These are phyloP conservation scores for Candida pini DNA, from an alignment of 805 yeast species.

Conservation along the genomic window DNA sequence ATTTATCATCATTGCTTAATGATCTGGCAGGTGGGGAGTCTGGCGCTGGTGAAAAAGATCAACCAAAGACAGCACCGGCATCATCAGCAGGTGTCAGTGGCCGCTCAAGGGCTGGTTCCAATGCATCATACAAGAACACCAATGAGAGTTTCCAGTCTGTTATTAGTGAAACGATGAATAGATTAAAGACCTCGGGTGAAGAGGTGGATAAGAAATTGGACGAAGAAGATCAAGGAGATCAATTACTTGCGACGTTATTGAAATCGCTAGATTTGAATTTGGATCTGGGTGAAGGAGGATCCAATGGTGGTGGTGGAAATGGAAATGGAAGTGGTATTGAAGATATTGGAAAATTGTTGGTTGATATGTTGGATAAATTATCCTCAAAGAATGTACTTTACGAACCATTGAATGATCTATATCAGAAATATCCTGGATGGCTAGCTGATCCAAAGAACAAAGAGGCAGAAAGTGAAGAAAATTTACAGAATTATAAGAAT, in stretches of 20 bases:
- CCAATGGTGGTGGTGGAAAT: conserved; percentile 4
- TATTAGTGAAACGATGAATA: conserved; percentile 71
- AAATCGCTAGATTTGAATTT: conserved; percentile 51
- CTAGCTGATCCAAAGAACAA: conserved; percentile 46
- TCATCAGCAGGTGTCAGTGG: conserved; percentile 8
- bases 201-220: conserved; percentile 57
- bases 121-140: conserved; percentile 4
- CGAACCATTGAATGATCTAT: conserved; percentile 81
- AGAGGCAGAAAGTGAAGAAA: conserved; percentile 13
- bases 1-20: conserved; percentile 17
- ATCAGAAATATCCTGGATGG: conserved; percentile 68
- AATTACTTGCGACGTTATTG: conserved; percentile 56
- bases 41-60: conserved; percentile 1
- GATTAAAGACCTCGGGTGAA: conserved; percentile 73
- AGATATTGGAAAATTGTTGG: conserved; percentile 49
- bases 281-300: conserved; percentile 15
- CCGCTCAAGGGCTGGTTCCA: conserved; percentile 13
- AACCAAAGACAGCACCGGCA: conserved; percentile 8
- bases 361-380: conserved; percentile 74
- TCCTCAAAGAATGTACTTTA: conserved; percentile 81
- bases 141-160: conserved; percentile 56
- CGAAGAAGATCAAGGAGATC: conserved; percentile 34
- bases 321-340: conserved; percentile 25
- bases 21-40: conserved; percentile 20
- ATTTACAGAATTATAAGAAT: conserved; percentile 43